A percentile compares a stretch with the other conserved stretches of the same genome.
These are phyloP conservation scores for Trametes villosa DNA, from an alignment of 768 basidiomycete genomes.

Conservation along the genomic window DNA sequence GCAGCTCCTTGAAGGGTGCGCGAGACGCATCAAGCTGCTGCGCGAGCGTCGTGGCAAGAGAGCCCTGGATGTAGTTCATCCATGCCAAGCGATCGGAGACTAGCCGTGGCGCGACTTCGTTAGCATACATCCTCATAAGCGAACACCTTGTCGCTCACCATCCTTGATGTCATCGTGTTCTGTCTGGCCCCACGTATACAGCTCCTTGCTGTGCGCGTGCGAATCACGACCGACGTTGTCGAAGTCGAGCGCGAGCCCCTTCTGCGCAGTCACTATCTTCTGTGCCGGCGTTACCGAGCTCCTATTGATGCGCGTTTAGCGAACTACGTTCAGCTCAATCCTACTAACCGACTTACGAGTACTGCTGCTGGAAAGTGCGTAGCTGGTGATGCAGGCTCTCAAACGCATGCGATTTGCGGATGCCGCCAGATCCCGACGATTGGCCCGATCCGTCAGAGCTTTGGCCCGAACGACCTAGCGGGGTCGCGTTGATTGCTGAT, in stretches of 20 bases:
- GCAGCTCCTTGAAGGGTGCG: slow-evolving; percentile 67
- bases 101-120: slow-evolving; percentile 32
- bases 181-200: slow-evolving; percentile 82
- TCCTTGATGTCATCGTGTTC: slow-evolving; percentile 77
- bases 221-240: slow-evolving; percentile 67
- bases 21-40: slow-evolving; percentile 67
- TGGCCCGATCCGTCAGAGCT: slow-evolving; percentile 49
- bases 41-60: slow-evolving; percentile 64
- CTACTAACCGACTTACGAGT: slow-evolving; percentile 50
- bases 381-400: slow-evolving; percentile 70
- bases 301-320: background rate
- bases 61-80: slow-evolving; percentile 77
- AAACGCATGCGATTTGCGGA: slow-evolving; percentile 48
- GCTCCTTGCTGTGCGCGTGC: slow-evolving; percentile 79
- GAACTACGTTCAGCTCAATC: background rate
- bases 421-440: slow-evolving; percentile 15
- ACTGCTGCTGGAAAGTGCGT: slow-evolving; percentile 74
- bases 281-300: slow-evolving; percentile 70
- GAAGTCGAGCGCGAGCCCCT: slow-evolving; percentile 77
- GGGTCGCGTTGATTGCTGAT: slow-evolving; percentile 64
- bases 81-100: slow-evolving; percentile 84
- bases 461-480: slow-evolving; percentile 47
- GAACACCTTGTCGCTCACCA: slow-evolving; percentile 46
- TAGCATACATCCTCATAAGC: background rate
- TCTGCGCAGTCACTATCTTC: slow-evolving; percentile 78